Base-by-base conservation (phyloP, 1,284 basidiomycete species). In the Trichosporon inkin region DNA sequence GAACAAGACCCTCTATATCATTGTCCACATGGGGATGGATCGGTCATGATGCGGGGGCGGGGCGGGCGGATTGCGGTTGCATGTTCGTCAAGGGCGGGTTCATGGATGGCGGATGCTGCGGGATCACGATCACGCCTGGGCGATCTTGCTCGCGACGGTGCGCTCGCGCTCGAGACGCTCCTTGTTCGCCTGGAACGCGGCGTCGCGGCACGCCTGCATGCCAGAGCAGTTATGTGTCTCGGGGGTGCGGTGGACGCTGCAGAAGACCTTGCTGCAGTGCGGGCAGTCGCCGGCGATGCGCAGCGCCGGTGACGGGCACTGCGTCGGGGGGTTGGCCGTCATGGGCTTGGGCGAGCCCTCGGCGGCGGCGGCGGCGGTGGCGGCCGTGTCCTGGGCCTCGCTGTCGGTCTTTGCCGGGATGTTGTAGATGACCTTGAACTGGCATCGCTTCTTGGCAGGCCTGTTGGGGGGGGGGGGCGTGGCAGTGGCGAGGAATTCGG, bases 141-240 rank as follows among this genome's bases (percentile, higher is more conserved):
- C 77, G 56, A 80, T 74, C 71, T 80, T 80, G 62, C 68, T 69
- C 10, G 75, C 74, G 28, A 77, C 73, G 10, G 78, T 80, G 53
- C 74, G 68, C 62, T 80, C 79, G 24, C 71, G 68, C 65, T 79
- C 78, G 6, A 80, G 68, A 41, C 77, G 68, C 58, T 76, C 78
- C 67, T 78, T 78, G 73, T 80, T 80, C 32, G 78, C 78, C 56
- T 78, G 75, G 68, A 80, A 79, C 0, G 79, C 79, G 28, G 78
- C 78, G 41, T 79, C 78, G 36, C 78, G 70, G 66, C 78, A 78
- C 7, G 74, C 74, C 66, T 78, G 76, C 66, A 79, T 75, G 44
- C 72, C 73, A 32, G 74, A 65, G 62, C 79, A 80, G 56, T 75
- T 74, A 69, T 80, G 79, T 47, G 75, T 66, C 66, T 80, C 79